phyloP scores from a whole-genome alignment of 2,329 filamentous ascomycete species.

The Dactylellina drechsleri region DNA sequence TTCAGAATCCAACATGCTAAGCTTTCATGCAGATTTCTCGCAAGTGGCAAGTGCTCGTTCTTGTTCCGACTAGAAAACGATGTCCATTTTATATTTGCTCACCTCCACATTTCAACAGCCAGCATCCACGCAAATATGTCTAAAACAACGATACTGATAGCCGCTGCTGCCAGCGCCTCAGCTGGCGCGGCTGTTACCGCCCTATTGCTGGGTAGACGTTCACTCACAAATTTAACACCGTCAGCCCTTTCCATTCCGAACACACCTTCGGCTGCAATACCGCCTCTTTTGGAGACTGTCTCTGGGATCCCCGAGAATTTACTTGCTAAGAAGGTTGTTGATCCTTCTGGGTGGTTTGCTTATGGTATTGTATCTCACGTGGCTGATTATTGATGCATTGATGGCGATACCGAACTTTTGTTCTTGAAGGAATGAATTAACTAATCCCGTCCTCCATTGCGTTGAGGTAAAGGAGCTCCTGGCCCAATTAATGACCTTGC shows the following conservation, averaged over 20 bases:
- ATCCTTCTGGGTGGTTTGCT: constrained; percentile 80
- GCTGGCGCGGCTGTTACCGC: constrained; percentile 78
- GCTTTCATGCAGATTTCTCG: too few species aligned
- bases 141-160: constrained; percentile 79
- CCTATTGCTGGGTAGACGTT: constrained; percentile 65
- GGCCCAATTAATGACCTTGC: constrained; percentile 87
- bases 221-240: constrained; percentile 56
- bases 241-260: constrained; percentile 50
- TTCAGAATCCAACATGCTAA: too few species aligned
- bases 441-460: neutral
- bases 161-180: constrained; percentile 78
- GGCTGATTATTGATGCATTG: too few species aligned
- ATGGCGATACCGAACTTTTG: too few species aligned
- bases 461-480: constrained; percentile 74
- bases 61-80: too few species aligned
- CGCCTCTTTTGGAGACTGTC: constrained; percentile 22
- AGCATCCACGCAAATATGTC: constrained; percentile 69
- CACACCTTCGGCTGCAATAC: constrained; percentile 56
- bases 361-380: constrained; percentile 66
- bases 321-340: constrained; percentile 65
- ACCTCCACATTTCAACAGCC: too few species aligned
- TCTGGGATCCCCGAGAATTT: too few species aligned
- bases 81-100: too few species aligned
- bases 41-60: too few species aligned
- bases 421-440: too few species aligned